These are phyloP conservation scores for Pichia sp. DNA, from an alignment of 1,139 yeast species.

Conservation along the genomic window DNA sequence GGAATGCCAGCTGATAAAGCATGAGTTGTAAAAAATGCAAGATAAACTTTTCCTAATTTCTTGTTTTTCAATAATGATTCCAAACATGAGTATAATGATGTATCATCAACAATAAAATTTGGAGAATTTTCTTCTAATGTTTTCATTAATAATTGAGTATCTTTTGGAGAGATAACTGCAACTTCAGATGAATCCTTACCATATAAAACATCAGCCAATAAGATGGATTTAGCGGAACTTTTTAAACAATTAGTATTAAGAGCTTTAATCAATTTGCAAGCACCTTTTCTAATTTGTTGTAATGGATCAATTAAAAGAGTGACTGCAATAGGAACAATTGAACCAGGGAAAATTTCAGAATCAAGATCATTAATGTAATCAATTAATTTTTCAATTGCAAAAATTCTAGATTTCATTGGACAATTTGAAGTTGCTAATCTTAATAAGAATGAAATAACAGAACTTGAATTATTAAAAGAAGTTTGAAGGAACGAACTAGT, in stretches of 20 bases:
- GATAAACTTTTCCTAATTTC: conserved; percentile 38
- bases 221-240: conserved; percentile 35
- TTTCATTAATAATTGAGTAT: conserved; percentile 45
- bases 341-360: conserved; percentile 27
- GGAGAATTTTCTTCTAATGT: conserved; percentile 36
- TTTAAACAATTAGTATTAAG: conserved; percentile 27
- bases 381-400: conserved; percentile 39
- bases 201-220: conserved; percentile 38
- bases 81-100: conserved; percentile 33
- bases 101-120: conserved; percentile 42
- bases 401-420: conserved; percentile 50
- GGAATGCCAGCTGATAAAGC: conserved; percentile 41
- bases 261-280: conserved; percentile 29
- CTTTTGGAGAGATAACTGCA: conserved; percentile 59
- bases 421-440: conserved; percentile 50
- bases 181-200: conserved; percentile 39
- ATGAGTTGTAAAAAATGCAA: conserved; percentile 48
- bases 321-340: conserved; percentile 39
- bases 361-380: conserved; percentile 32
- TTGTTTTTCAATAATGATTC: conserved; percentile 34
- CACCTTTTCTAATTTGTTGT: conserved; percentile 34
- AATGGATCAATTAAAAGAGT: conserved; percentile 37
- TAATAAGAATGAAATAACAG: conserved; percentile 47
- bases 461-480: conserved; percentile 25
- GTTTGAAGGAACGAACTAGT: conserved; percentile 31